Evolutionary conservation across 169 alveolate genomes (phyloP).

Genomic region (Plasmodium gonderi): DNA sequence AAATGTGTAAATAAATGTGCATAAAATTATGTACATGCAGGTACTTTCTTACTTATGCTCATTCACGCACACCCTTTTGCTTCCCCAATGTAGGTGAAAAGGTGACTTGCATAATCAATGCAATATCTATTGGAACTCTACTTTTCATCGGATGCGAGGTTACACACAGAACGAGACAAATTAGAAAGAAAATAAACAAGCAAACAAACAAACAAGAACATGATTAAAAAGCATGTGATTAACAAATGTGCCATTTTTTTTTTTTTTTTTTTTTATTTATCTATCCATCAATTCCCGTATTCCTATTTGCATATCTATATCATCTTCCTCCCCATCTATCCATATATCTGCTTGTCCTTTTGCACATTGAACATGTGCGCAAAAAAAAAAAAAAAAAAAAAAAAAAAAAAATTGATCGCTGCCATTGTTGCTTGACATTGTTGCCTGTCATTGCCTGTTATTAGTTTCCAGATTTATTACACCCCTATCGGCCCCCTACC

Average conservation of each 20-base stretch:
- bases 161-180: background rate
- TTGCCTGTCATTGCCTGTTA: no score
- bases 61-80: background rate
- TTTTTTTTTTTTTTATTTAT: no score
- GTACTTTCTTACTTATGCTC: background rate
- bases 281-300: no score
- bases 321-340: no score
- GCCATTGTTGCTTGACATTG: no score
- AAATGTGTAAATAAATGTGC: no score
- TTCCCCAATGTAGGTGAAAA: conserved; percentile 19
- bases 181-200: background rate
- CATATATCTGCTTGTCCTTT: background rate
- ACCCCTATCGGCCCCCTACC: background rate
- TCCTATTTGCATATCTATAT: no score
- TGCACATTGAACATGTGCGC: background rate
- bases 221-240: background rate
- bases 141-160: conserved; percentile 72
- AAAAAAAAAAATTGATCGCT: no score
- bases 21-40: background rate
- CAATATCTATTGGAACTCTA: conserved; percentile 42
- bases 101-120: conserved; percentile 44
- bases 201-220: background rate
- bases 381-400: no score
- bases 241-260: no score
- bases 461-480: no score